Evolutionary conservation across 1,139 yeast species (phyloP), one percentile per base, ranked within the genome.

Genomic region (Suhomyces atakaporum): DNA sequence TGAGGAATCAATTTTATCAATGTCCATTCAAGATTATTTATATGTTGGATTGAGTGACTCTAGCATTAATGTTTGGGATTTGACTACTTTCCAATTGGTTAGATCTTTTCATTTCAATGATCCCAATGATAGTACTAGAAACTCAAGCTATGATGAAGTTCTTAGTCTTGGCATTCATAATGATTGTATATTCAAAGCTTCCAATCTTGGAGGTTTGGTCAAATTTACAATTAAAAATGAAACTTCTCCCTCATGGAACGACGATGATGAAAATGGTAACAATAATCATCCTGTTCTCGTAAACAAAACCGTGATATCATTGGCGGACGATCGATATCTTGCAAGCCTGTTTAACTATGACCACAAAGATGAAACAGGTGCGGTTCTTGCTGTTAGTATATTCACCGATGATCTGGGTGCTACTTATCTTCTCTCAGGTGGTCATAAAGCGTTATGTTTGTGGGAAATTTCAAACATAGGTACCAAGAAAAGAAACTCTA

Each of bases 41-140:
- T 89, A 87, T 54, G 86, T 88, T 47, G 97, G 97, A 0, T 62
- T 87, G 27, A 71, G 82, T 2, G 79, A 79, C 40, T 94, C 96
- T 9, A 66, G 70, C 20, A 74, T 89, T 11, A 83, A 81, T 42
- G 81, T 86, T 7, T 87, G 95, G 92, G 97, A 90, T 51, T 65
- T 89, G 36, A 77, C 81, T 36, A 88, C 96, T 0, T 73, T 73
- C 34, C 96, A 89, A 56, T 67, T 84, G 42, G 73, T 88, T 22
- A 69, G 85, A 34, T 70, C 82, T 0, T 66, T 78, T 50, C 69
- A 70, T 31, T 70, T 82, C 19, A 63, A 65, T 28, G 41, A 40
- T 11, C 35, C 40, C 6, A 43, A 35, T 16, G 31, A 25, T 16
- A 35, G 19, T 14, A 13, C 13, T 7, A 8, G 28, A 23, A 29